phyloP scores from a whole-genome alignment of 371 early-diverging fungal genomes.

The Gilbertella persicaria region DNA sequence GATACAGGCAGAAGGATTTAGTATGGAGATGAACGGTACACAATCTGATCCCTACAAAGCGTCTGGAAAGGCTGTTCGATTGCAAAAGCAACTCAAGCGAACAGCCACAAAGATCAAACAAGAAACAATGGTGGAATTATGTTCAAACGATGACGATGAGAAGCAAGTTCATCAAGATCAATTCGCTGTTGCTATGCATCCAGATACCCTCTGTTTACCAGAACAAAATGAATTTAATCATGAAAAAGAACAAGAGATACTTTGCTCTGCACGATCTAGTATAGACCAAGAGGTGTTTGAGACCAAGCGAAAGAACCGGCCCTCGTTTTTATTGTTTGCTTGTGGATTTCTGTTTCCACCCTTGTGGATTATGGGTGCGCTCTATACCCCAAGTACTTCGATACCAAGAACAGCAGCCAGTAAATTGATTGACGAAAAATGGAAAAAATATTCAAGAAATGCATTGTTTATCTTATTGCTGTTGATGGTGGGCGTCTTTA shows the following conservation, averaged over 20 bases:
- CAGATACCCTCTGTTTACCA: too few species aligned
- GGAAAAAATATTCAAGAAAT: slow-evolving; percentile 22
- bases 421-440: slow-evolving; percentile 17
- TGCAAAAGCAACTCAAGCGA: slow-evolving; percentile 6
- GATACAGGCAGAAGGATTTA: slow-evolving; percentile 10
- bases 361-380: slow-evolving; percentile 35
- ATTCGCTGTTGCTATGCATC: background rate
- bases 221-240: background rate
- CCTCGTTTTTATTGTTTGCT: slow-evolving; percentile 33
- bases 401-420: slow-evolving; percentile 3
- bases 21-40: slow-evolving; percentile 8
- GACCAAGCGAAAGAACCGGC: slow-evolving; percentile 9
- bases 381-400: slow-evolving; percentile 10
- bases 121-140: slow-evolving; percentile 3
- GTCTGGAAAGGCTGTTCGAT: slow-evolving; percentile 1
- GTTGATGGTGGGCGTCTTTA: background rate
- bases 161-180: background rate
- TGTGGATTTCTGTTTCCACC: slow-evolving; percentile 45
- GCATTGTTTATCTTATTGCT: slow-evolving; percentile 9
- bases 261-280: too few species aligned
- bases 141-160: background rate
- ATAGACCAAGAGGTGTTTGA: background rate
- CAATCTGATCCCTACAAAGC: background rate
- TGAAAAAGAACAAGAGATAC: background rate
- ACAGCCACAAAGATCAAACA: slow-evolving; percentile 13